Evolutionary conservation across 306 rosid genomes (phyloP).

Genomic region (Cucurbita maxima): DNA sequence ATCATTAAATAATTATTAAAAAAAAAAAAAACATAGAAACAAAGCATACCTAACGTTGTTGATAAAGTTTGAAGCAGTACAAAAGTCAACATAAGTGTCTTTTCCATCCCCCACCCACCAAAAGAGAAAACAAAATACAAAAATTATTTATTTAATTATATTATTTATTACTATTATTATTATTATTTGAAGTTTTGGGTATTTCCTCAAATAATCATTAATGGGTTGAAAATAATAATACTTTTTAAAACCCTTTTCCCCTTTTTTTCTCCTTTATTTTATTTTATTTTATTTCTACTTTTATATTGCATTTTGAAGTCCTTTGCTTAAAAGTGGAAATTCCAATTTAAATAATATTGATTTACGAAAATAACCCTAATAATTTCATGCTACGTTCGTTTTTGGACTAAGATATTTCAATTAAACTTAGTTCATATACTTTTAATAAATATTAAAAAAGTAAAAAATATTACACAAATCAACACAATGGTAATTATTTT

Average conservation of each 20-base stretch:
- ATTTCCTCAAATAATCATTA: background rate
- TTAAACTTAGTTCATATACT: too few species aligned
- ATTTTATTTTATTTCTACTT: background rate
- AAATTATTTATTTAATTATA: background rate
- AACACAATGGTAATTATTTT: too few species aligned
- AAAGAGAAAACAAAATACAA: background rate
- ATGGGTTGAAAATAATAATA: background rate
- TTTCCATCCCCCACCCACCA: background rate
- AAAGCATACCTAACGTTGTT: background rate
- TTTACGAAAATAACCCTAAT: too few species aligned
- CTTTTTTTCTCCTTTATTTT: too few species aligned
- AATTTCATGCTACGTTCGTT: too few species aligned
- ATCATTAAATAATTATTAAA: background rate
- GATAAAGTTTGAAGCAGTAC: background rate
- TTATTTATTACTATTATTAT: background rate
- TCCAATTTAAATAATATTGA: too few species aligned
- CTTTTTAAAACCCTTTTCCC: background rate
- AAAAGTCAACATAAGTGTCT: background rate
- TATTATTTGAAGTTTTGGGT: background rate
- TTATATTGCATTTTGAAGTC: background rate
- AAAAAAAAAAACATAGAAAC: background rate
- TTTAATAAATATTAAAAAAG: too few species aligned
- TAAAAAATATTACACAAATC: too few species aligned
- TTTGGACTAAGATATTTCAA: too few species aligned
- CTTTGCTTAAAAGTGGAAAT: background rate